Evolutionary conservation across 2,329 filamentous ascomycete species (phyloP).

Genomic region (Fusarium duplospermum): DNA sequence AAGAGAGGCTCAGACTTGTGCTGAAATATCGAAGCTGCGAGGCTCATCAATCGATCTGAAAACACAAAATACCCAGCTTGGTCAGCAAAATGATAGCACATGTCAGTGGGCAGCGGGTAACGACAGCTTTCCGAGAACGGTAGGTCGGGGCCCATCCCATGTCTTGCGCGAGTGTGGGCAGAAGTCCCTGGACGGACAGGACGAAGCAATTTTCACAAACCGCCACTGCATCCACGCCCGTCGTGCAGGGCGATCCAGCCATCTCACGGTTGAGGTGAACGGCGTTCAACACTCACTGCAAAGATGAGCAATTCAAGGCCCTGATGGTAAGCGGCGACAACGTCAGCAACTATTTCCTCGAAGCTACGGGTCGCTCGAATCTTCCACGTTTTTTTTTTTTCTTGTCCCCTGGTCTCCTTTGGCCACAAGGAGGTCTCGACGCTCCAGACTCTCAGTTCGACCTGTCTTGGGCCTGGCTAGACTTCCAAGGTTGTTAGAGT

Average conservation of each 20-base stretch:
- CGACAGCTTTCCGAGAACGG: conserved; percentile 15
- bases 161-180: conserved; percentile 7
- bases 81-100: conserved; percentile 29
- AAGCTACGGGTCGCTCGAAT: background rate
- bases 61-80: conserved; percentile 7
- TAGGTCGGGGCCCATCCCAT: conserved; percentile 5
- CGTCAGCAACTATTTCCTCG: background rate
- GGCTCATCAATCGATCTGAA: background rate
- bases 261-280: background rate
- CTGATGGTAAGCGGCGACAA: background rate
- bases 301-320: background rate
- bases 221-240: conserved; percentile 27
- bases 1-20: background rate
- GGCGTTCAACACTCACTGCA: background rate
- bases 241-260: background rate
- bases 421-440: background rate
- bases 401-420: background rate
- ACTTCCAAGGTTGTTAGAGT: conserved; percentile 3
- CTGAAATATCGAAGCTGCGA: background rate
- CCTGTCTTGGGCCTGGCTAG: background rate
- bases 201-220: conserved; percentile 12
- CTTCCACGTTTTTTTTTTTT: background rate
- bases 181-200: conserved; percentile 3
- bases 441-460: background rate
- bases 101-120: conserved; percentile 17